Conservation (phyloP, 2,329 filamentous ascomycete species). For the Balansia obtecta region DNA sequence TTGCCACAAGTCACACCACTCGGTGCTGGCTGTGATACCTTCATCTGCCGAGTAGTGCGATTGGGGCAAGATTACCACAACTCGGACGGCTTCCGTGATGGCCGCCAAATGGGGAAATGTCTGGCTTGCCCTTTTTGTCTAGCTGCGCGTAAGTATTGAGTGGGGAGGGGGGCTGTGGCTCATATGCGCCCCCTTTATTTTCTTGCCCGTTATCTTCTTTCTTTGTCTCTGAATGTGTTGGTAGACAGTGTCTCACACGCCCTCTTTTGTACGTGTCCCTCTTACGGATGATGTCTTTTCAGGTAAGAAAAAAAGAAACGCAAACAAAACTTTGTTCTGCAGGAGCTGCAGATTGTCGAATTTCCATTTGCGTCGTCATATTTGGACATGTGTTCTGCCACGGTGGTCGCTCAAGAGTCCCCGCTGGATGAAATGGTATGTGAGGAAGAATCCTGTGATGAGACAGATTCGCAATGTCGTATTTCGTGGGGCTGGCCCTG, state of each 20-base stretch:
- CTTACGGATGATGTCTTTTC: neutral
- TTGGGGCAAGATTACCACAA: neutral
- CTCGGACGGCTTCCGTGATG: neutral
- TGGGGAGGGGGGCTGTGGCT: neutral
- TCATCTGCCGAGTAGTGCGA: neutral
- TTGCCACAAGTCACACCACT: neutral
- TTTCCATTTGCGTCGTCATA: too few species aligned
- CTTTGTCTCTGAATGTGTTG: neutral
- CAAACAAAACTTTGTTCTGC: too few species aligned
- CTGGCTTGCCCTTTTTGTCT: neutral
- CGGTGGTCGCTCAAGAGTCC: too few species aligned
- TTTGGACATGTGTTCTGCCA: too few species aligned
- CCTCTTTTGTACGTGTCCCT: neutral
- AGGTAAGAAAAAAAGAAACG: neutral
- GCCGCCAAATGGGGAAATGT: neutral
- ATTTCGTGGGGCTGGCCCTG: neutral
- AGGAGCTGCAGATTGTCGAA: too few species aligned
- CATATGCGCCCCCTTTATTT: neutral
- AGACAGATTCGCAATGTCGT: too few species aligned
- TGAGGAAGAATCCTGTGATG: neutral
- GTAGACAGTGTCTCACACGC: neutral
- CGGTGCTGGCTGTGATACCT: neutral
- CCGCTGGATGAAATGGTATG: neutral
- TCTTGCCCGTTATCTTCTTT: neutral
- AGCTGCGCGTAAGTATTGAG: neutral